Evolutionary conservation across 176 grass and related monocot species (phyloP).

Genomic region (Rhynchospora pubera): DNA sequence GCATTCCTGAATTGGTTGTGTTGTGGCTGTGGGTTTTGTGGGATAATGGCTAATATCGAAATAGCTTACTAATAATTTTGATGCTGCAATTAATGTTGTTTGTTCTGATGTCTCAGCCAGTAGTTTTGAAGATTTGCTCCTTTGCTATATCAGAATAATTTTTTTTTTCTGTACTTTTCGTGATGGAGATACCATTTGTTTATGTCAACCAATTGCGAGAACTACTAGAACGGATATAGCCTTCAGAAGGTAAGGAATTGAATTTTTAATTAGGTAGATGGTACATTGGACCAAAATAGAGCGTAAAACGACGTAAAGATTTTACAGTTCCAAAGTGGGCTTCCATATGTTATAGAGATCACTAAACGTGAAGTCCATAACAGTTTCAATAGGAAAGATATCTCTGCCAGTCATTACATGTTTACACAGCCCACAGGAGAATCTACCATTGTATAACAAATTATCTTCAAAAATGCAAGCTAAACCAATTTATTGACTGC

Average conservation of each 20-base stretch:
- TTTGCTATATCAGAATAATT: too few relatives aligned
- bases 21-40: not conserved
- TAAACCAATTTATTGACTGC: not conserved
- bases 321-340: not conserved
- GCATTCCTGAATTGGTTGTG: not conserved
- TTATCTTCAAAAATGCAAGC: not conserved
- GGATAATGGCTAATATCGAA: not conserved
- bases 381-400: not conserved
- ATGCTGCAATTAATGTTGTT: not conserved
- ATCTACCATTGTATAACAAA: not conserved
- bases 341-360: not conserved
- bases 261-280: too few relatives aligned
- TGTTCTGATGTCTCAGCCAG: not conserved
- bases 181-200: not conserved
- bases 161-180: not conserved
- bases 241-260: too few relatives aligned
- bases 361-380: not conserved
- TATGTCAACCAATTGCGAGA: not conserved
- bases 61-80: not conserved
- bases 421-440: not conserved
- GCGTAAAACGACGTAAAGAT: not conserved
- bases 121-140: not conserved
- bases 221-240: too few relatives aligned
- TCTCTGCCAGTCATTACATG: not conserved
- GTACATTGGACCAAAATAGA: not conserved